Evolutionary conservation across 495 filamentous ascomycete genomes (phyloP).

Genomic region (Daldinia loculata): DNA sequence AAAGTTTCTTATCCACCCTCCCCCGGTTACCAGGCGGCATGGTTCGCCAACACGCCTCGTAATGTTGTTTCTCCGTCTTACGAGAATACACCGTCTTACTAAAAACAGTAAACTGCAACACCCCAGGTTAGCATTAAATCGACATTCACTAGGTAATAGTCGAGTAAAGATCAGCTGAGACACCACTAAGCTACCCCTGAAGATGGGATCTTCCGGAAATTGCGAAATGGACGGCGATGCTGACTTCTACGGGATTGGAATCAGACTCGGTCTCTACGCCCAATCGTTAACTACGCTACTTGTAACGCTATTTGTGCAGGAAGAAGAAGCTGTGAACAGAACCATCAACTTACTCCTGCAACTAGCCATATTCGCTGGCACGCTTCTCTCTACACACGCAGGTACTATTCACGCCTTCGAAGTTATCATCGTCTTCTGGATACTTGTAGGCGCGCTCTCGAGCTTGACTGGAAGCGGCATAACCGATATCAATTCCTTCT

Average conservation of each 20-base stretch:
- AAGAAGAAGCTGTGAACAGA: conserved; percentile 28
- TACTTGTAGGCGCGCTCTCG: conserved; percentile 31
- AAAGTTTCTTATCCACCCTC: neutral
- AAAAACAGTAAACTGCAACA: neutral
- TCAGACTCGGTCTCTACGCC: conserved; percentile 37
- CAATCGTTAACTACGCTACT: conserved; percentile 34
- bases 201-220: neutral
- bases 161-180: neutral
- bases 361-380: conserved; percentile 31
- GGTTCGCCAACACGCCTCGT: neutral
- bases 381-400: conserved; percentile 12
- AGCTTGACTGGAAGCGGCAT: conserved; percentile 23
- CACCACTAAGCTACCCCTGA: neutral
- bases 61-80: neutral
- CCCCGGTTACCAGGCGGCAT: neutral
- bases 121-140: neutral
- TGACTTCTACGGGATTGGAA: conserved; percentile 35
- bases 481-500: conserved; percentile 15
- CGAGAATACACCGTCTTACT: neutral
- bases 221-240: conserved; percentile 25
- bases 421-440: conserved; percentile 28
- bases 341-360: conserved; percentile 33
- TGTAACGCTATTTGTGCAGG: conserved; percentile 29
- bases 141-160: neutral
- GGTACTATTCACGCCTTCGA: conserved; percentile 22